Evolutionary conservation across 2,329 filamentous ascomycete genomes (phyloP).

Genomic region (Aspergillus sclerotialis): DNA sequence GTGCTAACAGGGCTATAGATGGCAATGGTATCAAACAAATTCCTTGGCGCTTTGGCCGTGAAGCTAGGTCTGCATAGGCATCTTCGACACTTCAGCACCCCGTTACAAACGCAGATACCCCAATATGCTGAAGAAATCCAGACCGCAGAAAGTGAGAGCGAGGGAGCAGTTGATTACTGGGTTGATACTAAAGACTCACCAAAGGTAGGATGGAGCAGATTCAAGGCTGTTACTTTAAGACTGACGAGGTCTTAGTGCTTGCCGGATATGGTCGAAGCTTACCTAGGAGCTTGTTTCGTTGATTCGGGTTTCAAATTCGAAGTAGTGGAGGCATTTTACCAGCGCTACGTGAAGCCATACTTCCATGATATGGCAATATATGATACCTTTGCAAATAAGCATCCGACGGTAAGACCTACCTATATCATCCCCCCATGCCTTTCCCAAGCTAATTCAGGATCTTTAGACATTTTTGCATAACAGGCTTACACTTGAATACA

Average conservation of each 20-base stretch:
- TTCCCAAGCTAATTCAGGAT: constrained; percentile 1
- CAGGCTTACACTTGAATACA: constrained; percentile 56
- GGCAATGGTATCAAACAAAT: constrained; percentile 98
- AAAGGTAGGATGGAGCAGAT: constrained; percentile 23
- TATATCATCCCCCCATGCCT: no score
- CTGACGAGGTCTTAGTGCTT: constrained; percentile 46
- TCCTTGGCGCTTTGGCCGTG: constrained; percentile 75
- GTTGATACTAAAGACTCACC: constrained; percentile 34
- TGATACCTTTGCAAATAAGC: constrained; percentile 77
- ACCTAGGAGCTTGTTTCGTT: constrained; percentile 84
- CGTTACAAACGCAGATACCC: constrained; percentile 39
- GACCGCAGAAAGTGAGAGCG: constrained; percentile 21
- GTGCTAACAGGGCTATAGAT: constrained; percentile 44
- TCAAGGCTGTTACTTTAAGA: not conserved
- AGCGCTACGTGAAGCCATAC: constrained; percentile 64
- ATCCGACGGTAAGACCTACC: constrained; percentile 55
- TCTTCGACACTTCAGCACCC: constrained; percentile 45
- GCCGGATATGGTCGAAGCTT: constrained; percentile 82
- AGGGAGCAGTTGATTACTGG: constrained; percentile 37
- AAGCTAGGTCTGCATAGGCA: constrained; percentile 70
- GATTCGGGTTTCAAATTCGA: constrained; percentile 74
- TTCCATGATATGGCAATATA: constrained; percentile 84
- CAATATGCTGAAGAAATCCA: constrained; percentile 40
- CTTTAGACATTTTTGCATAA: constrained; percentile 59
- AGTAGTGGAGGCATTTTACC: constrained; percentile 70